Evolutionary conservation across 768 basidiomycete genomes (phyloP).

Genomic region (Candolleomyces efflorescens): DNA sequence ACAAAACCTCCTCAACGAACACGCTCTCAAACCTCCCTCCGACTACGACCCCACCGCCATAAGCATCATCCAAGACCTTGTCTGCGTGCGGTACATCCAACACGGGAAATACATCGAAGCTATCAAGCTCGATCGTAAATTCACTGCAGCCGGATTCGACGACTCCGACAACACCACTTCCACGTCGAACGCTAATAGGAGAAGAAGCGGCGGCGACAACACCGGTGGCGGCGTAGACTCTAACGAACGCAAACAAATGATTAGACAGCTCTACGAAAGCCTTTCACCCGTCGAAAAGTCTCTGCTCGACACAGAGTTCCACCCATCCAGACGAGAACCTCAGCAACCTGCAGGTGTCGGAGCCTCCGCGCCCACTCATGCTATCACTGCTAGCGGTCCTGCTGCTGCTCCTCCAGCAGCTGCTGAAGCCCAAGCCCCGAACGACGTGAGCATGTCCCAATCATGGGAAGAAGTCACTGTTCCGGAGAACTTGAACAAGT

Average conservation of each 20-base stretch:
- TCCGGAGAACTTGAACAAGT: conserved; percentile 21
- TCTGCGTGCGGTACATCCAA: conserved; percentile 74
- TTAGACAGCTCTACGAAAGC: conserved; percentile 62
- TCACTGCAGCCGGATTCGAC: conserved; percentile 39
- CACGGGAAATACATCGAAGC: conserved; percentile 68
- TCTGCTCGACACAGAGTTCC: conserved; percentile 58
- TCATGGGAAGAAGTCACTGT: conserved; percentile 61
- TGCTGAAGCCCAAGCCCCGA: neutral
- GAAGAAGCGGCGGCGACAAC: too few species aligned
- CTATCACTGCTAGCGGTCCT: too few species aligned
- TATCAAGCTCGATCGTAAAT: conserved; percentile 68
- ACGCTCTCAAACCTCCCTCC: conserved; percentile 54
- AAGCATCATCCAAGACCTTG: conserved; percentile 68
- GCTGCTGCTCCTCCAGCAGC: conserved; percentile 5
- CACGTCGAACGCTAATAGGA: too few species aligned
- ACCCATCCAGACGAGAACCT: conserved; percentile 9
- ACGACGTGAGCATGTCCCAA: conserved; percentile 38
- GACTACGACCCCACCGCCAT: conserved; percentile 44
- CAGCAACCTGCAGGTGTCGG: too few species aligned
- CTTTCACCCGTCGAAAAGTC: conserved; percentile 62
- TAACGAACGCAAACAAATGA: conserved; percentile 61
- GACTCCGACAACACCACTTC: too few species aligned
- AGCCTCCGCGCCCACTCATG: too few species aligned
- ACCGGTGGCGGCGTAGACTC: conserved; percentile 25
- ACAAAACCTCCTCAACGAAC: conserved; percentile 49